Percentiles rank a stretch among this genome's conserved stretches.
phyloP scores from a whole-genome alignment of 805 yeast genomes.

The Spathaspora sp. region DNA sequence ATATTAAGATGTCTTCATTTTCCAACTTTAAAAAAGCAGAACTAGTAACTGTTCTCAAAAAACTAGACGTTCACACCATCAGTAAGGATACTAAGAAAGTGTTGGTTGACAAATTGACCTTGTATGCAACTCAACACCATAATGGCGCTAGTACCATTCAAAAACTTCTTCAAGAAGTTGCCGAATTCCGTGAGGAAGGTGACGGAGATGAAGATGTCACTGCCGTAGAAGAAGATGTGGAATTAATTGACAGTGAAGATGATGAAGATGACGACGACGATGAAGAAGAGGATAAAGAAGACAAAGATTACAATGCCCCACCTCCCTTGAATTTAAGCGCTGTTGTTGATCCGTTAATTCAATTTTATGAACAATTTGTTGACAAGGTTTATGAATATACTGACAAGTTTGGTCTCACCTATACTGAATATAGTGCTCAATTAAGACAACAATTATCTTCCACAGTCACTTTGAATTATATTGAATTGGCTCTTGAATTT shows the following conservation, averaged over 20 bases:
- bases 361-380: conserved; percentile 20
- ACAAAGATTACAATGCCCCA: conserved; percentile 32
- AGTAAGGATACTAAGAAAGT: conserved; percentile 41
- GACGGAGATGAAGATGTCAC: conserved; percentile 17
- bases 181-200: conserved; percentile 6
- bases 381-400: conserved; percentile 26
- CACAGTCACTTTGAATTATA: conserved; percentile 31
- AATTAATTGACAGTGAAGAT: conserved; percentile 13
- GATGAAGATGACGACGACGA: conserved; percentile 20
- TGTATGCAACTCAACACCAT: conserved; percentile 21
- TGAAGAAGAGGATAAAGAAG: conserved; percentile 31
- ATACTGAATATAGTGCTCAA: conserved; percentile 30
- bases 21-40: conserved; percentile 37
- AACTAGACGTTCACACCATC: conserved; percentile 30
- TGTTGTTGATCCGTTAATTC: conserved; percentile 35
- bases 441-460: conserved; percentile 38
- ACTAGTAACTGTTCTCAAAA: conserved; percentile 29
- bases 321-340: conserved; percentile 39
- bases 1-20: conserved; percentile 30
- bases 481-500: conserved; percentile 27
- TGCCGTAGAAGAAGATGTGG: conserved; percentile 20
- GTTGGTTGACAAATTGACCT: conserved; percentile 35
- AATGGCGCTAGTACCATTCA: conserved; percentile 18
- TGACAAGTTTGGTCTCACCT: conserved; percentile 33
- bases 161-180: conserved; percentile 14